Percentiles rank a stretch among this genome's conserved stretches.
Conservation (phyloP, 495 filamentous ascomycete genomes). For the Friedmanniomyces simplex region DNA sequence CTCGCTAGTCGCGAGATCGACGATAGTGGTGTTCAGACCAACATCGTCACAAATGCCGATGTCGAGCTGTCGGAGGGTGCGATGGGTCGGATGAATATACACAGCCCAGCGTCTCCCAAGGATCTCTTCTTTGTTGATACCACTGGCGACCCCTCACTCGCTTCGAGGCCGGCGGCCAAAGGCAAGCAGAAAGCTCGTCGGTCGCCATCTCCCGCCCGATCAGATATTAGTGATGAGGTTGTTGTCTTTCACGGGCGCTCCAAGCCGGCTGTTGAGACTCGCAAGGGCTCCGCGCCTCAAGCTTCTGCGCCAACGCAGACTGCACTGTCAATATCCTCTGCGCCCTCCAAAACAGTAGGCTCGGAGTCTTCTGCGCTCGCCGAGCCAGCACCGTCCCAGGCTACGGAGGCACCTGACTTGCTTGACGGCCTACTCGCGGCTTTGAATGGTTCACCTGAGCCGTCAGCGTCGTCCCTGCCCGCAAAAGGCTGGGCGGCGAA, state of each 20-base stretch:
- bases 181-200: constrained; percentile 21
- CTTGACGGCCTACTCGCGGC: constrained; percentile 1
- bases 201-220: constrained; percentile 35
- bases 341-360: background rate
- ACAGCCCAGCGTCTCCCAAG: background rate
- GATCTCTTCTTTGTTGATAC: constrained; percentile 20
- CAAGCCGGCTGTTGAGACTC: constrained; percentile 13
- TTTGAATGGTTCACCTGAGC: background rate
- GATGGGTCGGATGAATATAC: constrained; percentile 18
- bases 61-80: constrained; percentile 14
- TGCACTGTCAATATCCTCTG: background rate
- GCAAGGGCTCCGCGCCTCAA: background rate
- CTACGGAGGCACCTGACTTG: background rate
- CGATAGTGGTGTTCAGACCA: constrained; percentile 11
- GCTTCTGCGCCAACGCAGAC: background rate
- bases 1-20: constrained; percentile 1
- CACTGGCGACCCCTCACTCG: constrained; percentile 10
- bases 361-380: background rate
- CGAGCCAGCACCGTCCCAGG: background rate
- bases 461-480: background rate
- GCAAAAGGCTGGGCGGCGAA: constrained; percentile 5
- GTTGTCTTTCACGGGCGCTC: constrained; percentile 53
- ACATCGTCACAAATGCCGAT: constrained; percentile 11
- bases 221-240: constrained; percentile 55
- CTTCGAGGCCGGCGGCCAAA: background rate